Evolutionary conservation across 2,329 filamentous ascomycete genomes (phyloP), one percentile per base, ranked within the genome.

Genomic region (Cytospora leucostoma): DNA sequence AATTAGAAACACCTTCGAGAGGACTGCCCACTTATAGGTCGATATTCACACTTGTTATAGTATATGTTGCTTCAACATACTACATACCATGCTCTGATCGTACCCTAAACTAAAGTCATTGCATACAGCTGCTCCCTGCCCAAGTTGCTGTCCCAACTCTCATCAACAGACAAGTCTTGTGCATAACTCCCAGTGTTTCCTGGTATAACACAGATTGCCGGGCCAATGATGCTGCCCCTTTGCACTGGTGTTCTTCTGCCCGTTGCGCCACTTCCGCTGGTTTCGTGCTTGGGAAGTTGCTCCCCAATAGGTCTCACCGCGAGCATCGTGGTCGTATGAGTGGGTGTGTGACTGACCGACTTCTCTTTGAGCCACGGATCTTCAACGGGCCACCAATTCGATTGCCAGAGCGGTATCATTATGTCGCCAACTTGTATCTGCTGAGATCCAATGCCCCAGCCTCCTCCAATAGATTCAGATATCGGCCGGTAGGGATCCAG

Each of bases 341-440:
- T 13, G 19, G 50, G 3, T 52, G 19, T 13, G 19, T 4, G 27
- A 3, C 2, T 27, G 27, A 4, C 27, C 2, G 27, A 27, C 4
- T 52, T 13, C 3, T 52, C 50, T 12, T 7, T 52, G 12, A 7
- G 3, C 3, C 50, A 4, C 2, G 6, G 6, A n/a, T 10, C 53
- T 27, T 27, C 21, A 35, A 1, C 6, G 15, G 27, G n/a, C 33
- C 13, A 11, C n/a, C 12, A 11, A 4, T 56, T 27, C 15, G 17
- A 33, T 19, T 32, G 33, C 53, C 53, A 56, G 27, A 56, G 27
- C 27, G 53, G 53, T 35, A 56, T 56, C 33, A 56, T n/a, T 7
- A 56, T 33, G 12, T 56, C 53, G 53, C 32, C 53, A 11, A 17
- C 10, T 13, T 10, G 27, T 13, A 56, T 56, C 8, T 37, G 33